phyloP scores from a whole-genome alignment of 257 asterid species.

The Solanum phureja region DNA sequence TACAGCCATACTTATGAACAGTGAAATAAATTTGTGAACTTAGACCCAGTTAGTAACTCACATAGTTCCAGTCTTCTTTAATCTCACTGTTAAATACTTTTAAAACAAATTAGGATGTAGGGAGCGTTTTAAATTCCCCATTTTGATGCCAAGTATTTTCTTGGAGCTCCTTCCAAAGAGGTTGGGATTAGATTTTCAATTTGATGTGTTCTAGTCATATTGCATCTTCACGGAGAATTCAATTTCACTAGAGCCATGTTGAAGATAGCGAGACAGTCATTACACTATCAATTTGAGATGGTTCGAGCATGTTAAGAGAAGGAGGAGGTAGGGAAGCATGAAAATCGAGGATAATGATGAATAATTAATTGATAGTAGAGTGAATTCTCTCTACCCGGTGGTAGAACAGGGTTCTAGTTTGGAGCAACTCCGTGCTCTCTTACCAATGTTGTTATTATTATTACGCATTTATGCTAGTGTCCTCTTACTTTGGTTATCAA shows the following conservation, averaged over 20 bases:
- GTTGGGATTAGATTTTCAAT: no score
- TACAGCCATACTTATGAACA: not conserved
- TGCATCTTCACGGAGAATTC: no score
- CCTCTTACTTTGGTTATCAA: not conserved
- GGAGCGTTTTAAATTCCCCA: no score
- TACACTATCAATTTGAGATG: no score
- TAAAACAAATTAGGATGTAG: no score
- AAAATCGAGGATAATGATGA: not conserved
- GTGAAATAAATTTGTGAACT: not conserved
- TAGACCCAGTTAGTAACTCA: not conserved
- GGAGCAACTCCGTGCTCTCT: not conserved
- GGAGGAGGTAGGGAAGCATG: not conserved
- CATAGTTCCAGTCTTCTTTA: not conserved
- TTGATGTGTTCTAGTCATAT: no score
- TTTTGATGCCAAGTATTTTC: no score
- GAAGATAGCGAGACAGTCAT: no score
- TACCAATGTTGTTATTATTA: not conserved
- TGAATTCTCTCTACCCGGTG: not conserved
- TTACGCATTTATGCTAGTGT: not conserved
- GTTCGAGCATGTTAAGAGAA: no score
- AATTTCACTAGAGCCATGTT: no score
- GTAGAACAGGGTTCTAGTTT: not conserved
- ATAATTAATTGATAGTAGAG: not conserved
- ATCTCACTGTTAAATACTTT: not conserved
- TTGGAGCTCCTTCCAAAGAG: no score